phyloP scores from a whole-genome alignment of 768 basidiomycete species.

The Boletellus sp. region DNA sequence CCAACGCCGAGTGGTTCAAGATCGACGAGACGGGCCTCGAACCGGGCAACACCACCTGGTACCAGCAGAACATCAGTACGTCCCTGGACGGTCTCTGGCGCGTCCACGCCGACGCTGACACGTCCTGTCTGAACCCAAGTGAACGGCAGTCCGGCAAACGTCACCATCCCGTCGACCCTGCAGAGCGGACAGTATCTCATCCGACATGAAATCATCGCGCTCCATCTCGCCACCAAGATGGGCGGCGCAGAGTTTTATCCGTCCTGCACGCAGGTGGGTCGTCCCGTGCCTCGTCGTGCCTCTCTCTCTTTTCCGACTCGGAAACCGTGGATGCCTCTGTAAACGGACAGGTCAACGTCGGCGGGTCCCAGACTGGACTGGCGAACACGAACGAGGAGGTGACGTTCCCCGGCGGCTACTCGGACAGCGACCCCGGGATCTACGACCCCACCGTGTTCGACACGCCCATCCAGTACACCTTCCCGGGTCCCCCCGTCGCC shows the following conservation, averaged over 20 bases:
- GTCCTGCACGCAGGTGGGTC: constrained; percentile 56
- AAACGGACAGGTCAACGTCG: constrained; percentile 51
- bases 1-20: constrained; percentile 71
- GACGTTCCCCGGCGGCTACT: constrained; percentile 70
- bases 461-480: constrained; percentile 38
- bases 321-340: too few relatives aligned
- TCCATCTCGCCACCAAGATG: constrained; percentile 54
- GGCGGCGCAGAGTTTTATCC: constrained; percentile 83
- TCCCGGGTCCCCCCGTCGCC: constrained; percentile 53
- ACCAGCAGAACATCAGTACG: constrained; percentile 52
- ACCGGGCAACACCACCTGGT: constrained; percentile 41
- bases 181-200: constrained; percentile 70
- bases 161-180: constrained; percentile 48
- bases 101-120: neutral
- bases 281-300: too few relatives aligned
- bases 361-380: constrained; percentile 49
- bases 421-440: constrained; percentile 67
- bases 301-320: constrained; percentile 9
- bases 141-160: constrained; percentile 37
- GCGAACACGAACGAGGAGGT: constrained; percentile 52
- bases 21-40: constrained; percentile 51
- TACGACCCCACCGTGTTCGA: constrained; percentile 44
- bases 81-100: constrained; percentile 4
- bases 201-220: constrained; percentile 77
- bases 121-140: constrained; percentile 25